Base-by-base conservation (phyloP, 371 early-diverging fungal species). In the Mortierella sp. region DNA sequence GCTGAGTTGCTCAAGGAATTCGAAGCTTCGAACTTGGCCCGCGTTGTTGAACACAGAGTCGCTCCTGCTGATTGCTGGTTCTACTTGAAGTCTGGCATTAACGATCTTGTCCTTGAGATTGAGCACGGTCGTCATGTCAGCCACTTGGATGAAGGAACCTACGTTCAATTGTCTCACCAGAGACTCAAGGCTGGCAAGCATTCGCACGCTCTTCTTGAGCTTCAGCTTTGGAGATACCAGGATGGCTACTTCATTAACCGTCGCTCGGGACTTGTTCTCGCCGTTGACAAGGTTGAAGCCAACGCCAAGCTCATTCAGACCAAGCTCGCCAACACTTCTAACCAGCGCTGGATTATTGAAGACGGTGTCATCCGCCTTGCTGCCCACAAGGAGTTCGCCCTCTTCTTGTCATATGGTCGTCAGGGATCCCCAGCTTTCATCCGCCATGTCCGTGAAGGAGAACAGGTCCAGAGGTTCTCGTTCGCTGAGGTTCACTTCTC, bases 191-290 rank as follows among this genome's bases (percentile, higher is more conserved):
- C 74, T 47, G 67, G 74, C 41, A 73, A 73, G 67, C 59, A 73
- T 28, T 73, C 73, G 7, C 73, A 73, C 41, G 67, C 73, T 40
- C 67, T 66, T 39, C 55, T 73, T 3, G 73, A 73, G 56, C 67
- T 73, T 49, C 87, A 86, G 61, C 71, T 86, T 14, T 85, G 87
- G 87, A 77, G 84, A 28, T 85, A 61, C 63, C 60, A 78, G 24
- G 65, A 84, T 46, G 85, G 83, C 31, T 78, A 68, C 55, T 63
- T 87, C 19, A 63, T 83, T 34, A 87, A 87, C 59, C 77, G 73
- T 67, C 73, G 73, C 67, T 59, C 67, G 22, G 67, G 67, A 0
- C 73, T 67, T 22, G 67, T 55, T 8, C 67, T 73, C 19, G 59
- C 63, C 24, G 73, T 73, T 25, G 63, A 82, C 19, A 80, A 57